Evolutionary conservation across 331 rosid genomes (phyloP), one percentile per base, ranked within the genome.

Genomic region (Quercus phellos): DNA sequence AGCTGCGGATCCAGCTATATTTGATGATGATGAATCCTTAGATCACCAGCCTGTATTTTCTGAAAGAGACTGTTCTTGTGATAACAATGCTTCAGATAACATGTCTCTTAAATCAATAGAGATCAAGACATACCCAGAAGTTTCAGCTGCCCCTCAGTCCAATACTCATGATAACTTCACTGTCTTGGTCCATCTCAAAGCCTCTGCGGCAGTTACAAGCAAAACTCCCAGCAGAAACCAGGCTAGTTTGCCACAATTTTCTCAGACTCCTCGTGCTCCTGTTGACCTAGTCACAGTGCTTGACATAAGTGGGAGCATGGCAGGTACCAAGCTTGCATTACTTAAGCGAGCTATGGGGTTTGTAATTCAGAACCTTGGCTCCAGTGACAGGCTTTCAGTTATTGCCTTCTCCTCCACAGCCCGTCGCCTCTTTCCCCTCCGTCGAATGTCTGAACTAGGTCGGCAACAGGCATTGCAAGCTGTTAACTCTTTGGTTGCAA

Each of bases 371-470:
- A 89, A 90, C 74, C 92, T 94, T 9, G 91, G 99, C 68, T 88
- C 97, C 51, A 91, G 83, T 32, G 98, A 92, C 85, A 82, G 98
- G 76, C 95, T 94, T 26, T 94, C 98, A 2, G 98, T 94, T 66
- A 86, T 94, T 75, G 91, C 98, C 64, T 94, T 94, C 88, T 94
- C 97, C 71, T 94, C 98, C 77, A 94, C 97, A 14, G 98, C 98
- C 69, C 97, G 92, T 35, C 93, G 97, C 26, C 95, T 94, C 63
- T 94, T 94, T 84, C 95, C 97, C 18, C 86, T 94, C 13, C 77
- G 81, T 55, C 87, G 88, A 66, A 94, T 94, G 98, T 84, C 97
- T 11, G 95, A 89, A 79, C 77, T 88, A 4, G 97, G 97, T 29
- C 87, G 90, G 61, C 98, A 92, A 66, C 98, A 86, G 80, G 98